A percentile compares a stretch with the other conserved stretches of the same genome.
phyloP scores from a whole-genome alignment of 208 protist genomes.

The Lotmaria passim region DNA sequence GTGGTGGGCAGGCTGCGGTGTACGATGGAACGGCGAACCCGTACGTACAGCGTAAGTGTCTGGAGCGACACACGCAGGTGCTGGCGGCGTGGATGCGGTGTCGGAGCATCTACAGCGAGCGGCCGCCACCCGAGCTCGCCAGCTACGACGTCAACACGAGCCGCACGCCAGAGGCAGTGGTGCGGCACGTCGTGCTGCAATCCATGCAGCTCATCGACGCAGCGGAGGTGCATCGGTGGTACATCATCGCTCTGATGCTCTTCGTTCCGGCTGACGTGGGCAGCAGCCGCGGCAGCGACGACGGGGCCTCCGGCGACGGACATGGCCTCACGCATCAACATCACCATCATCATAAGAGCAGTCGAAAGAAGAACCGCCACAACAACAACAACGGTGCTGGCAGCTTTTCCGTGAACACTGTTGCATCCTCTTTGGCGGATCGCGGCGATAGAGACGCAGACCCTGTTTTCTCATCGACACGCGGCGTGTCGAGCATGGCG shows the following conservation, averaged over 20 bases:
- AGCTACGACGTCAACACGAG: conserved; percentile 25
- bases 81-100: conserved; percentile 32
- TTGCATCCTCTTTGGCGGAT: not conserved
- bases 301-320: not conserved
- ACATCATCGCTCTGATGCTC: conserved; percentile 62
- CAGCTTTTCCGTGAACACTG: not conserved
- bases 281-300: not conserved
- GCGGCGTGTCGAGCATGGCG: not conserved
- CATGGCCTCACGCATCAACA: not conserved
- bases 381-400: not conserved
- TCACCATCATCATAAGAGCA: too few species aligned
- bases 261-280: conserved; percentile 6
- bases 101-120: not conserved
- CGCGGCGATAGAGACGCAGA: conserved; percentile 4
- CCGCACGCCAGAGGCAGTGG: conserved; percentile 27
- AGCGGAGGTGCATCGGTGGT: conserved; percentile 62
- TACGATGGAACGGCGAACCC: not conserved
- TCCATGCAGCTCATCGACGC: conserved; percentile 54
- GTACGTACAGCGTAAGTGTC: conserved; percentile 18
- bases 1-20: not conserved
- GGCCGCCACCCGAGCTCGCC: not conserved
- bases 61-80: conserved; percentile 31
- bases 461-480: conserved; percentile 3
- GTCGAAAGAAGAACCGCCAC: not conserved
- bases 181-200: conserved; percentile 38